Evolutionary conservation across 345 rosid genomes (phyloP).

Genomic region (Dipteronia dyeriana): DNA sequence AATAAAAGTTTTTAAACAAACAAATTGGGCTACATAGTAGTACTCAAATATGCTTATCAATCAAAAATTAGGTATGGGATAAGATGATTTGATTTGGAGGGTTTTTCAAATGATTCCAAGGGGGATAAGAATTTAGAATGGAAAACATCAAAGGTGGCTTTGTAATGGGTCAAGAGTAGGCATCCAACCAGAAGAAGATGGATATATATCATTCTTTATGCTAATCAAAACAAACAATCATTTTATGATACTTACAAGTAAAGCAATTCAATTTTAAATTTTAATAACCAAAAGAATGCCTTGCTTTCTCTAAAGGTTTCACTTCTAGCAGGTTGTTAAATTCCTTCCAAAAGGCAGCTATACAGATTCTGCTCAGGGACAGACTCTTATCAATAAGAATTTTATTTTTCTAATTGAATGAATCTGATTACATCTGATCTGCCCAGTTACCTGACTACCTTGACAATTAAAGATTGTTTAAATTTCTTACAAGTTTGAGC

Average conservation of each 20-base stretch:
- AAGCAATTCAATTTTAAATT: background rate
- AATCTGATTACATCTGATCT: too few species aligned
- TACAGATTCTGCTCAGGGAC: background rate
- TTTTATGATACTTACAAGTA: background rate
- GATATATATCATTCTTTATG: background rate
- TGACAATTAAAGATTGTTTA: too few species aligned
- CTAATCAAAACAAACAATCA: background rate
- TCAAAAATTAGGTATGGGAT: too few species aligned
- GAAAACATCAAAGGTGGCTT: background rate
- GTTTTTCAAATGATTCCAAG: background rate
- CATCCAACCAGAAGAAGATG: background rate
- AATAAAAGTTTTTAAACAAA: too few species aligned
- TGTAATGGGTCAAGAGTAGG: too few species aligned
- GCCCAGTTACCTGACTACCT: too few species aligned
- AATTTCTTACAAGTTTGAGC: too few species aligned
- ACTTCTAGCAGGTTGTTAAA: background rate
- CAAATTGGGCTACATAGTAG: too few species aligned
- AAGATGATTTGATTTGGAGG: background rate
- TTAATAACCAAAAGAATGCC: background rate
- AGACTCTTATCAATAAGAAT: too few species aligned
- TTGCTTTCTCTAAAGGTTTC: slow-evolving; percentile 7
- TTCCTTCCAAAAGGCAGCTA: background rate
- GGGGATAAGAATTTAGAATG: background rate
- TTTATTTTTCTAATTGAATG: too few species aligned
- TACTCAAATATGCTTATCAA: too few species aligned